phyloP scores from a whole-genome alignment of 306 rosid species.

The Lathyrus tuberosus region DNA sequence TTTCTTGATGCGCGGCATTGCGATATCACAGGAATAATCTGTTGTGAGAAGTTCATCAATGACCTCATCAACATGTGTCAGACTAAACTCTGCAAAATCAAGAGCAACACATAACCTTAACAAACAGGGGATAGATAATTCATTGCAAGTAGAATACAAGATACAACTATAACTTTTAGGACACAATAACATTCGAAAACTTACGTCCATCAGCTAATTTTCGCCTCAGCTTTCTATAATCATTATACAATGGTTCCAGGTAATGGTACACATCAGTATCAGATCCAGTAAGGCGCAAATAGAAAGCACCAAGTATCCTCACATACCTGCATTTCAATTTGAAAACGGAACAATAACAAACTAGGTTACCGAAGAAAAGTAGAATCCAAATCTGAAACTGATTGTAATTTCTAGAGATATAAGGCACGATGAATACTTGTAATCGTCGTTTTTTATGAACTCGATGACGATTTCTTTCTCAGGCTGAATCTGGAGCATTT shows the following conservation, averaged over 20 bases:
- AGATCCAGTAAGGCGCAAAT: slow-evolving; percentile 86
- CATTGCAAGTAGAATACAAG: background rate
- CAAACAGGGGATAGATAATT: background rate
- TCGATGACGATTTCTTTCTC: slow-evolving; percentile 98
- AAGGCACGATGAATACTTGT: slow-evolving; percentile 53
- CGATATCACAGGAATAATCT: slow-evolving; percentile 93
- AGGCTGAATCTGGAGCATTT: slow-evolving; percentile 99
- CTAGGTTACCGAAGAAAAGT: background rate
- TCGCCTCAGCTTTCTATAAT: slow-evolving; percentile 75
- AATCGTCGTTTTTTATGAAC: slow-evolving; percentile 91
- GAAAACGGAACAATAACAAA: background rate
- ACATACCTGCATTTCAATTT: slow-evolving; percentile 59
- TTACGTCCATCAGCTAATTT: slow-evolving; percentile 80
- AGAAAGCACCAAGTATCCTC: slow-evolving; percentile 91
- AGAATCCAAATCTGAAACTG: background rate
- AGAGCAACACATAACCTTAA: slow-evolving; percentile 3
- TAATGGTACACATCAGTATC: slow-evolving; percentile 86
- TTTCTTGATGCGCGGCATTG: slow-evolving; percentile 88
- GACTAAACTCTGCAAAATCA: slow-evolving; percentile 59
- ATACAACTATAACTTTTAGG: background rate
- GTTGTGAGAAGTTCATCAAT: slow-evolving; percentile 90
- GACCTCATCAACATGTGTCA: slow-evolving; percentile 97
- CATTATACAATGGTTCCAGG: slow-evolving; percentile 88
- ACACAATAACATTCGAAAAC: slow-evolving; percentile 29
- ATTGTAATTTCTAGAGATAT: background rate